phyloP scores from a whole-genome alignment of 306 rosid species.

The Cicer yamashitae region DNA sequence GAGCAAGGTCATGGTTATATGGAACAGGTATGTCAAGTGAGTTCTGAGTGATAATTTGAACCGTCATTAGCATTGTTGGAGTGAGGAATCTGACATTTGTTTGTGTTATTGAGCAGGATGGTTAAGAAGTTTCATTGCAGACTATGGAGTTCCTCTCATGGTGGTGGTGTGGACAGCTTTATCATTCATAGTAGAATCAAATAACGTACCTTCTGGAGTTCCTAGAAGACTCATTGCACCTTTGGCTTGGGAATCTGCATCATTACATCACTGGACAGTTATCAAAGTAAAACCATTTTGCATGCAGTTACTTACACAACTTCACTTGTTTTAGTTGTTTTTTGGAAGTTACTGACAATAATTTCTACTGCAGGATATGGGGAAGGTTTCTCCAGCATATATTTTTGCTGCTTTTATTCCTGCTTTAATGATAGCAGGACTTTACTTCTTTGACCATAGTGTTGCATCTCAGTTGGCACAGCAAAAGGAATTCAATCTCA shows the following conservation, averaged over 20 bases:
- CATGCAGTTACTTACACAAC: not conserved
- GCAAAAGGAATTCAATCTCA: conserved; percentile 88
- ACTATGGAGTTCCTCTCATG: conserved; percentile 88
- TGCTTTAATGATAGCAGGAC: conserved; percentile 84
- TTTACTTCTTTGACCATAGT: conserved; percentile 86
- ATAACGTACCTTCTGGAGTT: conserved; percentile 69
- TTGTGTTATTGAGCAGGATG: conserved; percentile 53
- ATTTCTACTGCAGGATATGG: conserved; percentile 73
- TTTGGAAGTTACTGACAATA: conserved; percentile 12
- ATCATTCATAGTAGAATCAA: conserved; percentile 65
- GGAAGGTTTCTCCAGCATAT: conserved; percentile 64
- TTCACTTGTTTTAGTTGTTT: conserved; percentile 17
- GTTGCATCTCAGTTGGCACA: conserved; percentile 96
- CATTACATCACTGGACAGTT: conserved; percentile 82
- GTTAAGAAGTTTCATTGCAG: conserved; percentile 76
- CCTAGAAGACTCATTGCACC: conserved; percentile 84
- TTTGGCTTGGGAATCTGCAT: conserved; percentile 76
- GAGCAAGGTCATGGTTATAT: conserved; percentile 86
- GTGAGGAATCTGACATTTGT: not conserved
- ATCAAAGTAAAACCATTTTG: conserved; percentile 58
- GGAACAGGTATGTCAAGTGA: conserved; percentile 69
- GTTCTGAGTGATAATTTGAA: not conserved
- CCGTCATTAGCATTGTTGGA: not conserved
- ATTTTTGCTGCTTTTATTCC: conserved; percentile 80
- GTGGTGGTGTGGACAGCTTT: conserved; percentile 76